A percentile compares a stretch with the other conserved stretches of the same genome.
Conservation (phyloP, 208 protist species). For the Strigomonas culicis region DNA sequence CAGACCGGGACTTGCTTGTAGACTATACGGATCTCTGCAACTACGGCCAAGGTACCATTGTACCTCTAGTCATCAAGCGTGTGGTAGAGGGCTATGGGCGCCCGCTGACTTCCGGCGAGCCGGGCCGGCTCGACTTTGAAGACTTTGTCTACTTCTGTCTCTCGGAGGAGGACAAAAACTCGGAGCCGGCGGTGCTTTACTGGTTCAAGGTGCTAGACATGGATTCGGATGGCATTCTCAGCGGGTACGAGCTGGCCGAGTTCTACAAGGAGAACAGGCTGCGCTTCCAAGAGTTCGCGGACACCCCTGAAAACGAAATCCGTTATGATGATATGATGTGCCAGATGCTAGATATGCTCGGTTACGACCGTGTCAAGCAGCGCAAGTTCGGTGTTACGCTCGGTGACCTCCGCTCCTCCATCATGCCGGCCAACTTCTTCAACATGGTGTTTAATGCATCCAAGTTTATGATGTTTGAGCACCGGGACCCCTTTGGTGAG, state of each 20-base stretch:
- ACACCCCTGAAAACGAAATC: conserved; percentile 53
- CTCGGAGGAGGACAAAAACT: conserved; percentile 97
- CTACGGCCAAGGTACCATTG: conserved; percentile 80
- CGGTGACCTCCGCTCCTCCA: conserved; percentile 87
- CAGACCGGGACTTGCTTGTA: conserved; percentile 92
- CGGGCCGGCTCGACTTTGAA: conserved; percentile 85
- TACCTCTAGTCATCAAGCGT: conserved; percentile 66
- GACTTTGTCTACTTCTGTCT: conserved; percentile 96
- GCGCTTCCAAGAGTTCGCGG: conserved; percentile 75
- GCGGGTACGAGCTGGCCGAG: conserved; percentile 90
- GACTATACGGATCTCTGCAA: conserved; percentile 83
- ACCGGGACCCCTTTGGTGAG: conserved; percentile 85
- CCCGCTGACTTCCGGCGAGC: conserved; percentile 42
- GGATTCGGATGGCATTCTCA: conserved; percentile 94
- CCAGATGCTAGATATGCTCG: conserved; percentile 95
- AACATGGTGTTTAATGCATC: conserved; percentile 94
- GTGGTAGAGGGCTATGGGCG: conserved; percentile 73
- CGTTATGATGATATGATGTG: conserved; percentile 90
- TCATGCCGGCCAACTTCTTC: conserved; percentile 89
- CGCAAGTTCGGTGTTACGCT: conserved; percentile 73
- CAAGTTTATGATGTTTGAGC: conserved; percentile 94
- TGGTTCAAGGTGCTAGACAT: conserved; percentile 94
- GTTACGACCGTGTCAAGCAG: conserved; percentile 44
- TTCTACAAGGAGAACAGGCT: conserved; percentile 93
- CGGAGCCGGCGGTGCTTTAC: conserved; percentile 87